These are phyloP conservation scores for Boletus barrowsii DNA, from an alignment of 768 basidiomycete species.

Conservation along the genomic window DNA sequence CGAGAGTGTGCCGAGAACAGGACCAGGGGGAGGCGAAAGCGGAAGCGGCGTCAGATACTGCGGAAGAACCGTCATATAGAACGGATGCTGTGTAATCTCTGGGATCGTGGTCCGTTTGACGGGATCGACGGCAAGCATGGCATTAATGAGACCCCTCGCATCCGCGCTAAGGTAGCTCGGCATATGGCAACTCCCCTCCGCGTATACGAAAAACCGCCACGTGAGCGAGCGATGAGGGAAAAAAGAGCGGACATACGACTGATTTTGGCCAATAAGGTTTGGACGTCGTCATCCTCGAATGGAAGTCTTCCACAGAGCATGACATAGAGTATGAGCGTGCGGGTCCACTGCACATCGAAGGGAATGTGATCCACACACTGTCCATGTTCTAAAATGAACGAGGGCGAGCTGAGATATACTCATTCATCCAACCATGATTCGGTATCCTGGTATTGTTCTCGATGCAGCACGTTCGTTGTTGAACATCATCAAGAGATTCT, in stretches of 20 bases:
- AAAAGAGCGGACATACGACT: slow-evolving; percentile 52
- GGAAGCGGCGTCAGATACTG: slow-evolving; percentile 85
- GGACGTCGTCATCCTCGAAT: slow-evolving; percentile 97
- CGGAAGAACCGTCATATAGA: slow-evolving; percentile 80
- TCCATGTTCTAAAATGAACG: too few relatives aligned
- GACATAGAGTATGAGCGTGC: slow-evolving; percentile 73
- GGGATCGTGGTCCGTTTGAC: slow-evolving; percentile 91
- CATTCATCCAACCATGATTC: too few relatives aligned
- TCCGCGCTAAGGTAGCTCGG: slow-evolving; percentile 79
- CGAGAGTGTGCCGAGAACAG: slow-evolving; percentile 70
- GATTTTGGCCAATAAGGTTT: slow-evolving; percentile 90
- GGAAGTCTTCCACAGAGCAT: slow-evolving; percentile 94
- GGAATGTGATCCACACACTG: too few relatives aligned
- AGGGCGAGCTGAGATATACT: too few relatives aligned
- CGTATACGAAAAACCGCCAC: neutral
- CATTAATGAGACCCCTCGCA: slow-evolving; percentile 72
- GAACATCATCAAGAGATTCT: too few relatives aligned
- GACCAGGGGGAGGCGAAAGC: slow-evolving; percentile 73
- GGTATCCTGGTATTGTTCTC: too few relatives aligned
- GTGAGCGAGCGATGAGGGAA: too few relatives aligned
- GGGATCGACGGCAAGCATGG: slow-evolving; percentile 94
- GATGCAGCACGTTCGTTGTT: too few relatives aligned
- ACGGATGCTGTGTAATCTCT: slow-evolving; percentile 88
- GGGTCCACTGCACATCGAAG: too few relatives aligned
- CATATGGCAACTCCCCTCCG: slow-evolving; percentile 85